phyloP scores from a whole-genome alignment of 441 rosid genomes.

The Iberis amara region DNA sequence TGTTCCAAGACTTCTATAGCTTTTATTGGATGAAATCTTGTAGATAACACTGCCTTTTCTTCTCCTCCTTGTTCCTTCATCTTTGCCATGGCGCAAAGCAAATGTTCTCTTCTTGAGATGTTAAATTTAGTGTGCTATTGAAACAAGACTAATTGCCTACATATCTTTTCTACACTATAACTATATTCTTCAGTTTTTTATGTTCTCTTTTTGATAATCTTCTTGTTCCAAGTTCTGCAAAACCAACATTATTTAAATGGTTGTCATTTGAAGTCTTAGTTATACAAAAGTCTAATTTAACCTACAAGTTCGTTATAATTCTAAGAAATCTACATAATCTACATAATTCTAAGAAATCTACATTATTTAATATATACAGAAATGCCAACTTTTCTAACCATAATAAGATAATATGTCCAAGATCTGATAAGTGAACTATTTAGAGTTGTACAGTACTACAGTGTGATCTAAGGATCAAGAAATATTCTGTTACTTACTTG shows the following conservation, averaged over 20 bases:
- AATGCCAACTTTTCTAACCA: too few relatives aligned
- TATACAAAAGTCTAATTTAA: too few relatives aligned
- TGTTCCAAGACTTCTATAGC: constrained; percentile 47
- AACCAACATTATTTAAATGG: not conserved
- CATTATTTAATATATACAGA: not conserved
- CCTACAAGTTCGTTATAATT: not conserved
- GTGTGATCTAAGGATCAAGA: constrained; percentile 11
- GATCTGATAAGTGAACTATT: not conserved
- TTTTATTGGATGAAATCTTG: constrained; percentile 32
- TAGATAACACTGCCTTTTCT: constrained; percentile 17
- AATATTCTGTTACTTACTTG: constrained; percentile 22
- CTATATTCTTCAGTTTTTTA: constrained; percentile 26
- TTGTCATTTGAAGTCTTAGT: too few relatives aligned
- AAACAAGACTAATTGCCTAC: constrained; percentile 50
- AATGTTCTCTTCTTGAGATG: constrained; percentile 22
- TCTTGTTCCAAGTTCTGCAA: constrained; percentile 28
- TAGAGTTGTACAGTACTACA: not conserved
- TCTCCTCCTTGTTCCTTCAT: constrained; percentile 38
- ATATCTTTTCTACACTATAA: constrained; percentile 51
- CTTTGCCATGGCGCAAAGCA: constrained; percentile 38
- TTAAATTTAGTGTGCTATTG: constrained; percentile 39
- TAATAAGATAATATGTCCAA: not conserved
- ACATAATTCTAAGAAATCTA: not conserved
- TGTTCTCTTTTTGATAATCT: constrained; percentile 26
- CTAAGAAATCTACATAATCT: not conserved